Conservation (phyloP, 768 basidiomycete genomes). For the Dictyophora rubrovolvata region DNA sequence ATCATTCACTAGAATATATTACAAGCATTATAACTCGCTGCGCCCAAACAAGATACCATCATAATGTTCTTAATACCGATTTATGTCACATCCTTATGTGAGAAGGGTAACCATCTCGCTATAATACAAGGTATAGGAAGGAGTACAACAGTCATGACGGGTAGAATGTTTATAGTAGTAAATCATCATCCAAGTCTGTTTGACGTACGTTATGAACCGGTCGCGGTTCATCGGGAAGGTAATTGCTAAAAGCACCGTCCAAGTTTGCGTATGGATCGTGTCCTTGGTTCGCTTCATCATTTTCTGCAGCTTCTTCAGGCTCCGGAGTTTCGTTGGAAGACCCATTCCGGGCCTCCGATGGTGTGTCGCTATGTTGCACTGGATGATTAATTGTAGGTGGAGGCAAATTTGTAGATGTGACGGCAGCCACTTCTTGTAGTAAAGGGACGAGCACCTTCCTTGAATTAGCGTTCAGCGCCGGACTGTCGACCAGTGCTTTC, state of each 20-base stretch:
- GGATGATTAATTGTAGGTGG: constrained; percentile 7
- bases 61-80: not conserved
- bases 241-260: constrained; percentile 65
- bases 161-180: constrained; percentile 40
- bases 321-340: constrained; percentile 31
- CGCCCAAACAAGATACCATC: constrained; percentile 34
- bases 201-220: constrained; percentile 32
- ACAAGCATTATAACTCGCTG: constrained; percentile 82
- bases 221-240: constrained; percentile 61
- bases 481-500: constrained; percentile 75
- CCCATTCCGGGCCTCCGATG: not conserved
- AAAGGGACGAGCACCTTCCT: constrained; percentile 59
- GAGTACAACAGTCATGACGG: not conserved
- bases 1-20: constrained; percentile 8
- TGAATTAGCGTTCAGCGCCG: constrained; percentile 79
- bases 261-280: constrained; percentile 79
- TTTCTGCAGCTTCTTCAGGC: constrained; percentile 15
- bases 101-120: not conserved
- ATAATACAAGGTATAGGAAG: not conserved
- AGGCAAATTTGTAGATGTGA: not conserved
- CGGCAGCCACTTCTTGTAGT: constrained; percentile 22
- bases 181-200: constrained; percentile 50
- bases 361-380: not conserved
- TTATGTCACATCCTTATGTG: not conserved
- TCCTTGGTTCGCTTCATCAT: not conserved